A percentile compares a stretch with the other conserved stretches of the same genome.
phyloP scores from a whole-genome alignment of 352 stramenopile genomes.

The Globisporangium iwayamae region DNA sequence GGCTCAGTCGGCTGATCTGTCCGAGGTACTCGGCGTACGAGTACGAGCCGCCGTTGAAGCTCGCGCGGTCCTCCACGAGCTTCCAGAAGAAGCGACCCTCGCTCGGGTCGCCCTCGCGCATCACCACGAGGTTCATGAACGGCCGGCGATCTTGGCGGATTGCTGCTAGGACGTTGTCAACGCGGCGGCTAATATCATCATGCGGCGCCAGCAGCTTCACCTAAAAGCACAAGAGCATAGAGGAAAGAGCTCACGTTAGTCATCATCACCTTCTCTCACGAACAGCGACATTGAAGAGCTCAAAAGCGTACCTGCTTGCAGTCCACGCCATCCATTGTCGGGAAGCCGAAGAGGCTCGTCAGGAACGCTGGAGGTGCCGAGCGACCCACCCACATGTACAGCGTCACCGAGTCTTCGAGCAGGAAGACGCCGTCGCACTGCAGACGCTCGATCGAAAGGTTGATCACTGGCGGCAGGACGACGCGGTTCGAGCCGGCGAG shows the following conservation, averaged over 20 bases:
- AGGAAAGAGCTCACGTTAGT: background rate
- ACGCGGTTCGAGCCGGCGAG: constrained; percentile 68
- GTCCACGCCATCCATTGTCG: constrained; percentile 94
- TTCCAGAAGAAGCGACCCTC: constrained; percentile 97
- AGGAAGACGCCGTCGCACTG: constrained; percentile 95
- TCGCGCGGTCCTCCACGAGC: constrained; percentile 97
- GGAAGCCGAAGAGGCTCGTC: constrained; percentile 92
- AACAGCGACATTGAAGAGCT: background rate
- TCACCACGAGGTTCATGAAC: constrained; percentile 85
- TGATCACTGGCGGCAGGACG: constrained; percentile 89
- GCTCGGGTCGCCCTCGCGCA: constrained; percentile 92
- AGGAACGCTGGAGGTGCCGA: constrained; percentile 85
- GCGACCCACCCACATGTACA: constrained; percentile 97
- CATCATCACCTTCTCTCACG: background rate
- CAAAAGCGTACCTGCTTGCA: constrained; percentile 54
- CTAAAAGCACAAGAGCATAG: constrained; percentile 17
- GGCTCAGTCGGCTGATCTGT: constrained; percentile 79
- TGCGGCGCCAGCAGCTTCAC: constrained; percentile 79
- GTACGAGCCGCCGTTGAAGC: constrained; percentile 95
- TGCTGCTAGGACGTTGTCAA: constrained; percentile 86
- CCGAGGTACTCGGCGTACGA: constrained; percentile 98
- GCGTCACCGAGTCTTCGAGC: constrained; percentile 94
- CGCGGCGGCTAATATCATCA: constrained; percentile 78
- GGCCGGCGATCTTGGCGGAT: constrained; percentile 88
- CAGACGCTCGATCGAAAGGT: constrained; percentile 94